Evolutionary conservation across 495 filamentous ascomycete genomes (phyloP).

Genomic region (Lindgomyces ingoldianus): DNA sequence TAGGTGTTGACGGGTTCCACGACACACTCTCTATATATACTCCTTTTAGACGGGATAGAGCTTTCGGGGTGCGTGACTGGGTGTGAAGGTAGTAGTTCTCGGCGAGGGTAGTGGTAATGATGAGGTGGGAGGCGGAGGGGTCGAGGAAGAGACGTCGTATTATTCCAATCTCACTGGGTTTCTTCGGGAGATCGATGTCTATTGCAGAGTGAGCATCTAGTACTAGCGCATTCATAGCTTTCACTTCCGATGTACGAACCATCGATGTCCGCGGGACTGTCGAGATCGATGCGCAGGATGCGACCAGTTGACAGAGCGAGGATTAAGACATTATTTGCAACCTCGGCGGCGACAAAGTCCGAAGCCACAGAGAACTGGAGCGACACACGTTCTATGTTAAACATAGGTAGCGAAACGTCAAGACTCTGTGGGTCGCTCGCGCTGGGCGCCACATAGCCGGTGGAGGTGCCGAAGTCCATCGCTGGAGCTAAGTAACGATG

Average conservation of each 20-base stretch:
- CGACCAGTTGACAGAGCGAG: constrained; percentile 84
- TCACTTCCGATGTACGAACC: constrained; percentile 61
- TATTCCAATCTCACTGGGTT: constrained; percentile 81
- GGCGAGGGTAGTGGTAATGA: constrained; percentile 85
- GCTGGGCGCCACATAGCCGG: constrained; percentile 54
- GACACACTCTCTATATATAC: constrained; percentile 85
- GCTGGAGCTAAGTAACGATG: constrained; percentile 22
- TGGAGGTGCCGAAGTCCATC: constrained; percentile 58
- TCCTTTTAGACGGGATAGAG: constrained; percentile 78
- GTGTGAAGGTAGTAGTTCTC: constrained; percentile 98
- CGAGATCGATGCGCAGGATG: constrained; percentile 90
- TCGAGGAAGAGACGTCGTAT: constrained; percentile 97
- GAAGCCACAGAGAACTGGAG: constrained; percentile 88
- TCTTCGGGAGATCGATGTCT: constrained; percentile 98
- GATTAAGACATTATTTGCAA: constrained; percentile 94
- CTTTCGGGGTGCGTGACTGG: constrained; percentile 83
- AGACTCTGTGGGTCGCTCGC: constrained; percentile 57
- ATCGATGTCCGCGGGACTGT: constrained; percentile 91
- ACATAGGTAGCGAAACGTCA: constrained; percentile 75
- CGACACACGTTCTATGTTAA: constrained; percentile 86
- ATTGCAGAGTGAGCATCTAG: constrained; percentile 6
- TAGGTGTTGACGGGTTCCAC: constrained; percentile 97
- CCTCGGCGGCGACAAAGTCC: constrained; percentile 94
- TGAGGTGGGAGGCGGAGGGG: constrained; percentile 89
- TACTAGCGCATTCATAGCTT: neutral